Evolutionary conservation across 2,329 filamentous ascomycete species (phyloP), one percentile per base, ranked within the genome.

Genomic region (Colletotrichum incanum): DNA sequence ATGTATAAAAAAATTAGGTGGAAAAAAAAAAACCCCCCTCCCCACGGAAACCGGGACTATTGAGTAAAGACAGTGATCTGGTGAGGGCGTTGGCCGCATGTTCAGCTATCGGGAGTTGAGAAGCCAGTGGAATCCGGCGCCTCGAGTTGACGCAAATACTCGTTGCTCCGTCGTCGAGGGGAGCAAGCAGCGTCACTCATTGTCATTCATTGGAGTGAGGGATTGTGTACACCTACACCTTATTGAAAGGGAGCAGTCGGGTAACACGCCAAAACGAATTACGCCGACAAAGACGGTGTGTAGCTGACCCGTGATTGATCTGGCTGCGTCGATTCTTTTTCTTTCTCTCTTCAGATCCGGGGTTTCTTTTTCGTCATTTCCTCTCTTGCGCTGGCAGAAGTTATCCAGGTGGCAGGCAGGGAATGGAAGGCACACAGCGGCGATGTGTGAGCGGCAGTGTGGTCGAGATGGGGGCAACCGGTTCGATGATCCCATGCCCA

Each of bases 311-410:
- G 16, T 56, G 31, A 65, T 28, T 26, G 18, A 20, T 9, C 18
- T 52, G 54, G 41, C 54, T 14, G 18, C 59, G 64, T 18, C 23
- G 26, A 31, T 43, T n/a, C 28, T 68, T 43, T 39, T 47, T 45
- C 59, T 49, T 55, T 60, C 59, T 54, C 59, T 47, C 59, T 56
- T 67, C 65, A 68, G 34, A 52, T 52, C 63, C 50, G 37, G 45
- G 54, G 34, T 61, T 61, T 65, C 68, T 55, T 65, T 60, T 60
- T 39, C 65, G 20, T 43, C 59, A 28, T 64, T 69, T 59, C 55
- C 23, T 69, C 59, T 54, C 54, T 50, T 31, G 63, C 54, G 23
- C 26, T 23, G 55, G 37, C 39, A 43, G 54, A 23, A 50, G 23
- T 49, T 47, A 39, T 65, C 70, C 59, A 61, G 58, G 59, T 69